Evolutionary conservation across 2,329 filamentous ascomycete genomes (phyloP), one percentile per base, ranked within the genome.

Genomic region (Cytospora schulzeri): DNA sequence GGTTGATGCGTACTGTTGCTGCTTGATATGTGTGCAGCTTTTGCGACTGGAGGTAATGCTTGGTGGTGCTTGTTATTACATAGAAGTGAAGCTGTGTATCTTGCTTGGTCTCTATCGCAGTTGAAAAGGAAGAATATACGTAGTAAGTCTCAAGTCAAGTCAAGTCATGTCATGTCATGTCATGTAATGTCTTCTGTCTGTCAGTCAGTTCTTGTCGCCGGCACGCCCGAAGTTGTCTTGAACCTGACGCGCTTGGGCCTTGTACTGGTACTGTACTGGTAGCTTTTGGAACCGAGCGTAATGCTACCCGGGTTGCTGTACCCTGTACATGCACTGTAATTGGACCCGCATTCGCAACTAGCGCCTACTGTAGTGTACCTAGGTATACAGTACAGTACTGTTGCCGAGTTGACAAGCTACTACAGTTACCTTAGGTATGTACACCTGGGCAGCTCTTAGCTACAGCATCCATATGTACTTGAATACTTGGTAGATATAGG

Each of bases 211-310:
- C n/a, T n/a, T 9, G 41, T 45, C 45, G 45, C 19, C 45, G 45
- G 45, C 45, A 24, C 45, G 45, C 45, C 45, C 45, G 45, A 48
- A 48, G 45, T 48, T 48, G 45, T 48, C 45, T 48, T n/a, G 45
- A 48, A 48, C 45, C 45, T 48, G 45, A 48, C 45, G 45, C 45
- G 45, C 45, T 48, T 48, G 45, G 45, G n/a, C 45, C 45, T 45
- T 35, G 33, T 35, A 35, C 45, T 24, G n/a, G 45, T 48, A 31
- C 29, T 5, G 29, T 31, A 31, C 29, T 9, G 29, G n/a, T n/a
- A n/a, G n/a, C n/a, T n/a, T n/a, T n/a, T n/a, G n/a, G n/a, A n/a
- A n/a, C n/a, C n/a, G n/a, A n/a, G n/a, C n/a, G n/a, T n/a, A n/a
- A n/a, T n/a, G n/a, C n/a, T n/a, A n/a, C n/a, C 45, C 24, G n/a